Evolutionary conservation across 345 rosid species (phyloP).

Genomic region (Sapria himalayana): DNA sequence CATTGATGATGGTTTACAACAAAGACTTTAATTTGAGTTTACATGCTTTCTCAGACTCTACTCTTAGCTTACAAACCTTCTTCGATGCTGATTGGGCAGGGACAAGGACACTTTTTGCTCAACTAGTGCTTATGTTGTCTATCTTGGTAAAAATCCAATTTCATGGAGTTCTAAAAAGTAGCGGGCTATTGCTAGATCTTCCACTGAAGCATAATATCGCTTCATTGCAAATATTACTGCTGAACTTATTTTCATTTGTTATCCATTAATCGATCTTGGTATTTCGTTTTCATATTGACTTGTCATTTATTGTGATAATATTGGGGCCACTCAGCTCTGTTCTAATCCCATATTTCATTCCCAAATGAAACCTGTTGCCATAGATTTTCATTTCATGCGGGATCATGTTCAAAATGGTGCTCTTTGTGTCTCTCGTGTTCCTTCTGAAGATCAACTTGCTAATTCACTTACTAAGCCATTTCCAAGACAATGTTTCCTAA

Average conservation of each 20-base stretch:
- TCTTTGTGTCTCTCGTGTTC: neutral
- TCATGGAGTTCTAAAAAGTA: neutral
- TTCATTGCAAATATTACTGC: neutral
- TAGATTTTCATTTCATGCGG: neutral
- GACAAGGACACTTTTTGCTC: too few relatives aligned
- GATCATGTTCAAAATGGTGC: neutral
- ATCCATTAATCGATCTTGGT: neutral
- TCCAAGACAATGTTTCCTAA: too few relatives aligned
- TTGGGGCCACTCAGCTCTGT: neutral
- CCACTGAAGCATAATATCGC: neutral
- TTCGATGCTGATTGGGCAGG: too few relatives aligned
- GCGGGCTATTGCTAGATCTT: neutral
- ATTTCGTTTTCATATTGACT: neutral
- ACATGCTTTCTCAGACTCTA: too few relatives aligned
- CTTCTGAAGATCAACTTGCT: neutral
- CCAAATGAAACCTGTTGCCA: neutral
- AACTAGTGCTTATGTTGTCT: too few relatives aligned
- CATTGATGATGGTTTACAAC: too few relatives aligned
- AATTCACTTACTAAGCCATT: neutral
- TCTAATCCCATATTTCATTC: conserved; percentile 3
- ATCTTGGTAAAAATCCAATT: too few relatives aligned
- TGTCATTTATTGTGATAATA: neutral
- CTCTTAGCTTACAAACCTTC: too few relatives aligned
- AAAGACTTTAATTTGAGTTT: too few relatives aligned
- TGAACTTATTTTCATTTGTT: neutral